A percentile compares a stretch with the other conserved stretches of the same genome.
Conservation (phyloP, 208 protist genomes). For the Zelonia costaricensis region DNA sequence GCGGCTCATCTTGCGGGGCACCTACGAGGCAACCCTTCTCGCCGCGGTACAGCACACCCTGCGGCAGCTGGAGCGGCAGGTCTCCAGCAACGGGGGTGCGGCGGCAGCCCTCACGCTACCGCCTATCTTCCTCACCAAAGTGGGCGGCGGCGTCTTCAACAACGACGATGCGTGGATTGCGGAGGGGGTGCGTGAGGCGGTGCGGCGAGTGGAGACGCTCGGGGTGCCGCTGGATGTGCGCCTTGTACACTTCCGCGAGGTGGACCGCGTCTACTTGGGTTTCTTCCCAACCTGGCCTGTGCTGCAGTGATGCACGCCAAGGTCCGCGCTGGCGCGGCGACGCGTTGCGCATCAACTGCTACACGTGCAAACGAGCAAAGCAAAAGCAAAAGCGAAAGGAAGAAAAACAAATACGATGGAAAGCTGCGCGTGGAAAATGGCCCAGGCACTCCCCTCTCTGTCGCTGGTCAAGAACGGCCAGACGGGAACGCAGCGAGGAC, state of each 20-base stretch:
- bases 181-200: conserved; percentile 20
- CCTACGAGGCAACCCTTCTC: conserved; percentile 59
- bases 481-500: no score
- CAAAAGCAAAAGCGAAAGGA: no score
- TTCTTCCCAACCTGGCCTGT: conserved; percentile 18
- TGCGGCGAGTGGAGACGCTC: conserved; percentile 11
- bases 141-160: conserved; percentile 54
- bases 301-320: background rate
- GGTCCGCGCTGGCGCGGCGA: background rate
- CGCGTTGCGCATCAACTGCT: background rate
- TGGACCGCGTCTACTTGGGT: conserved; percentile 26
- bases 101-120: conserved; percentile 2
- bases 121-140: conserved; percentile 53
- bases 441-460: no score
- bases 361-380: no score
- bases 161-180: conserved; percentile 46
- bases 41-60: conserved; percentile 44
- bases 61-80: conserved; percentile 17
- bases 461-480: no score
- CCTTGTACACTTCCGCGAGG: conserved; percentile 36
- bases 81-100: background rate
- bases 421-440: no score
- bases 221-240: conserved; percentile 43
- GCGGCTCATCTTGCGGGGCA: conserved; percentile 35
- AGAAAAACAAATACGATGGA: no score